phyloP scores from a whole-genome alignment of 805 yeast species.

The Ogataea kodamae region DNA sequence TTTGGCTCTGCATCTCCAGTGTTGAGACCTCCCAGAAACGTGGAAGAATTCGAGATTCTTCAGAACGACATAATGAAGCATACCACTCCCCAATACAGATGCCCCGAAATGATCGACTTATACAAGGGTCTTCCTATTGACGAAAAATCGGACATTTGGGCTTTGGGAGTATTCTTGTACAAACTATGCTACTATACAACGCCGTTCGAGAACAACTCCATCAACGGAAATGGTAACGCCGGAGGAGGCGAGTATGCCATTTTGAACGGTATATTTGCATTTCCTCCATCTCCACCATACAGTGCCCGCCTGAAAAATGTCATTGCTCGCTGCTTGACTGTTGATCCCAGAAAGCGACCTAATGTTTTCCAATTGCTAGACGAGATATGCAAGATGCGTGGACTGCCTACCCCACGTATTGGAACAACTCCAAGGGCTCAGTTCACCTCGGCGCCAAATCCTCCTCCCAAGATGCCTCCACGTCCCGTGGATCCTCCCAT shows the following conservation, averaged over 20 bases:
- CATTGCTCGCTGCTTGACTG: constrained; percentile 57
- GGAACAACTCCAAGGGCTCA: constrained; percentile 26
- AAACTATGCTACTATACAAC: constrained; percentile 79
- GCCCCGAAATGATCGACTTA: constrained; percentile 82
- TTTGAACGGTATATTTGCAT: constrained; percentile 49
- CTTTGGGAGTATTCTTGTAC: constrained; percentile 72
- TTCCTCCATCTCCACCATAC: constrained; percentile 54
- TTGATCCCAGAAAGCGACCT: constrained; percentile 70
- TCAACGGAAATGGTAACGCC: constrained; percentile 33
- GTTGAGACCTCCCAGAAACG: constrained; percentile 57
- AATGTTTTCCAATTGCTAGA: constrained; percentile 67
- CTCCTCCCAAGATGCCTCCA: constrained; percentile 3
- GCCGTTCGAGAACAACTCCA: constrained; percentile 60
- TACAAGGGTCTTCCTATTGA: constrained; percentile 66
- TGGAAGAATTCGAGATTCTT: constrained; percentile 55
- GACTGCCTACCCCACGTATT: constrained; percentile 34
- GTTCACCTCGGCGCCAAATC: constrained; percentile 1
- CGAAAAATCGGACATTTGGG: constrained; percentile 86
- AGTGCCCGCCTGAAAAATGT: constrained; percentile 61
- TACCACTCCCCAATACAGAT: constrained; percentile 81
- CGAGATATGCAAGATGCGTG: constrained; percentile 62
- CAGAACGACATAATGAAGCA: constrained; percentile 71
- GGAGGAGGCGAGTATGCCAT: constrained; percentile 60
- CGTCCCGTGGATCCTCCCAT: constrained; percentile 10
- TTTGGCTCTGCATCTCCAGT: constrained; percentile 76